phyloP scores from a whole-genome alignment of 306 rosid genomes.

The Geum urbanum region DNA sequence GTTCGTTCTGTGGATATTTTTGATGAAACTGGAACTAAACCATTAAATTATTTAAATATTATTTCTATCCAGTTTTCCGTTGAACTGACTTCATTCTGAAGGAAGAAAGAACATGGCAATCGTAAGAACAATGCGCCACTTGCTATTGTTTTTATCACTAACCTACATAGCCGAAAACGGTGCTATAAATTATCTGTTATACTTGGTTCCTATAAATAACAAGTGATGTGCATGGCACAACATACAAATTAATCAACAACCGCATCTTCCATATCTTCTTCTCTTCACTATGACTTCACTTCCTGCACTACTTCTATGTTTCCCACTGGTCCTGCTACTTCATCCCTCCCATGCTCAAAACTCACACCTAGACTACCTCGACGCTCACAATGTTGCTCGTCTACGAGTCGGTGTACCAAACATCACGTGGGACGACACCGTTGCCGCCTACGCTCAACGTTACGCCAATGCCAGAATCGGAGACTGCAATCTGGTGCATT shows the following conservation, averaged over 20 bases:
- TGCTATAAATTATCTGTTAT: background rate
- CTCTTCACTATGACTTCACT: background rate
- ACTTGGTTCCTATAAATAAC: constrained; percentile 6
- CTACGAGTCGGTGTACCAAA: background rate
- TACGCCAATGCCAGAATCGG: constrained; percentile 18
- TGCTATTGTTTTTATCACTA: background rate
- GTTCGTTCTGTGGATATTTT: too few species aligned
- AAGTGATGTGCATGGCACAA: too few species aligned
- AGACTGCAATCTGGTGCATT: constrained; percentile 29
- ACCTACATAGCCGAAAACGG: background rate
- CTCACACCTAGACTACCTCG: constrained; percentile 36
- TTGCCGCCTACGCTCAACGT: constrained; percentile 26
- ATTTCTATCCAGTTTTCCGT: too few species aligned
- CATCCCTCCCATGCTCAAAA: constrained; percentile 27
- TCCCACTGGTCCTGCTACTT: background rate
- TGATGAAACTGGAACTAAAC: background rate
- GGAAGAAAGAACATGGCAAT: background rate
- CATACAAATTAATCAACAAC: too few species aligned
- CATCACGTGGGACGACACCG: constrained; percentile 17
- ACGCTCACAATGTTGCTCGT: constrained; percentile 34
- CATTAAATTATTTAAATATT: too few species aligned
- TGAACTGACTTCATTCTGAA: background rate
- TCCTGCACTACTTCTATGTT: background rate
- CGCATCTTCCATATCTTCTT: too few species aligned
- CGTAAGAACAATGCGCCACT: background rate